Evolutionary conservation across 768 basidiomycete genomes (phyloP).

Genomic region (Albatrellus ellisii): DNA sequence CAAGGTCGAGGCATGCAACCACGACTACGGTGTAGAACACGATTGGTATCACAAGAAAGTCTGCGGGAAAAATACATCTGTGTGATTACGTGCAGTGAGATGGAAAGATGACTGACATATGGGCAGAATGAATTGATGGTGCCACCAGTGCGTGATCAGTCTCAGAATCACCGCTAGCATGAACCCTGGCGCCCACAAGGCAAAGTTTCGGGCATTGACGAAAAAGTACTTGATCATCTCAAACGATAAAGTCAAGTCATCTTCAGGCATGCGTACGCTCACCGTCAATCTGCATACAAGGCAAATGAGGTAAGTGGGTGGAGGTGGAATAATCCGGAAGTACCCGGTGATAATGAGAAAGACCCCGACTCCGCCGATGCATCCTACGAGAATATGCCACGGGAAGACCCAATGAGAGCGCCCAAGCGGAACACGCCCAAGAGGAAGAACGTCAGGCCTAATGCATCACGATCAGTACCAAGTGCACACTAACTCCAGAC

Average conservation of each 20-base stretch:
- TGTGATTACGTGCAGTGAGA: no score
- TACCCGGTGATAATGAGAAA: slow-evolving; percentile 88
- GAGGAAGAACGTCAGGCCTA: slow-evolving; percentile 74
- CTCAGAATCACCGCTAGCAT: slow-evolving; percentile 64
- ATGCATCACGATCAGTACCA: slow-evolving; percentile 5
- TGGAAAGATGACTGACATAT: slow-evolving; percentile 41
- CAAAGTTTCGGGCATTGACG: slow-evolving; percentile 43
- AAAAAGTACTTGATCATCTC: slow-evolving; percentile 54
- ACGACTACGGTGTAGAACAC: no score
- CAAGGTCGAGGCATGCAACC: no score
- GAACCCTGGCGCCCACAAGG: slow-evolving; percentile 73
- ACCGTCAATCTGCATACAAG: slow-evolving; percentile 53
- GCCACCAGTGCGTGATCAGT: slow-evolving; percentile 63
- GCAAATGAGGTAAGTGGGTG: not conserved
- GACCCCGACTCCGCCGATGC: slow-evolving; percentile 92
- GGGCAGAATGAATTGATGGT: slow-evolving; percentile 89
- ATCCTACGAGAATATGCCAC: slow-evolving; percentile 91
- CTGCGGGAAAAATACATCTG: no score
- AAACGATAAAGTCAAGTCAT: slow-evolving; percentile 57
- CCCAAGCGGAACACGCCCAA: slow-evolving; percentile 78
- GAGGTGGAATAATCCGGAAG: slow-evolving; percentile 10
- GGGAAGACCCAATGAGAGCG: slow-evolving; percentile 86
- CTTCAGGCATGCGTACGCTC: slow-evolving; percentile 68
- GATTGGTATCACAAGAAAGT: no score
- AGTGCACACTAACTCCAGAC: not conserved